Conservation (phyloP, 139 green algal genomes). For the Ettlia oleoabundans region DNA sequence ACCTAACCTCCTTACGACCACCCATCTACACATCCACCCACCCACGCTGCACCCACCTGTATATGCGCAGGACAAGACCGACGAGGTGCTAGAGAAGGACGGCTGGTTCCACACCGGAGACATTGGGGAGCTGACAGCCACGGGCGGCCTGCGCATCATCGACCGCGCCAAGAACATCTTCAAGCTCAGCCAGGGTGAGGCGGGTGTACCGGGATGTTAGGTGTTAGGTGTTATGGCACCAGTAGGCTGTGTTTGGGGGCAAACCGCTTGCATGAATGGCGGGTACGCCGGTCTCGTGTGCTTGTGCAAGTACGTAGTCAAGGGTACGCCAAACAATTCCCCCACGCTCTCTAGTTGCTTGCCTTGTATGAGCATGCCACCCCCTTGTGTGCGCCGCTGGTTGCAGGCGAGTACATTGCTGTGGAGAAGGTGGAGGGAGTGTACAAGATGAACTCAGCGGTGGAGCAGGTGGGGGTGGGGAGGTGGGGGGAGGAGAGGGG, state of each 20-base stretch:
- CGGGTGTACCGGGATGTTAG: not conserved
- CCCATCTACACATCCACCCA: not conserved
- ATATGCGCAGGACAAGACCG: slow-evolving; percentile 41
- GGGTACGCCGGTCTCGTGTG: no score
- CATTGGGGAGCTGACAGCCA: slow-evolving; percentile 80
- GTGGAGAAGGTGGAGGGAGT: slow-evolving; percentile 95
- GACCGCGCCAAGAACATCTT: slow-evolving; percentile 99
- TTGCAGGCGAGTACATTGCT: slow-evolving; percentile 92
- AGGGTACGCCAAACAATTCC: no score
- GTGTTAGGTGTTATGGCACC: not conserved
- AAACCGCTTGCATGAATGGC: no score
- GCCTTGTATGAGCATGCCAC: no score
- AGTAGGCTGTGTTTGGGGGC: no score
- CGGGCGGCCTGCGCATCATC: slow-evolving; percentile 89
- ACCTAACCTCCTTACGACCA: no score
- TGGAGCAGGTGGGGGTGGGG: slow-evolving; percentile 73
- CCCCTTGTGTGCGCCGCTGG: not conserved
- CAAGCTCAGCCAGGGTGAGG: slow-evolving; percentile 90
- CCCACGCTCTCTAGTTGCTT: no score
- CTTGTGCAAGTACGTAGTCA: no score
- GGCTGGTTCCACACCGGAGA: slow-evolving; percentile 97
- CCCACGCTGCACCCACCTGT: no score
- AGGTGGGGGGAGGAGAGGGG: not conserved
- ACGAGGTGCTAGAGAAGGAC: slow-evolving; percentile 72
- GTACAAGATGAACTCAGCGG: slow-evolving; percentile 82